Conservation (phyloP, 768 basidiomycete genomes). For the Dioszegia crocea region DNA sequence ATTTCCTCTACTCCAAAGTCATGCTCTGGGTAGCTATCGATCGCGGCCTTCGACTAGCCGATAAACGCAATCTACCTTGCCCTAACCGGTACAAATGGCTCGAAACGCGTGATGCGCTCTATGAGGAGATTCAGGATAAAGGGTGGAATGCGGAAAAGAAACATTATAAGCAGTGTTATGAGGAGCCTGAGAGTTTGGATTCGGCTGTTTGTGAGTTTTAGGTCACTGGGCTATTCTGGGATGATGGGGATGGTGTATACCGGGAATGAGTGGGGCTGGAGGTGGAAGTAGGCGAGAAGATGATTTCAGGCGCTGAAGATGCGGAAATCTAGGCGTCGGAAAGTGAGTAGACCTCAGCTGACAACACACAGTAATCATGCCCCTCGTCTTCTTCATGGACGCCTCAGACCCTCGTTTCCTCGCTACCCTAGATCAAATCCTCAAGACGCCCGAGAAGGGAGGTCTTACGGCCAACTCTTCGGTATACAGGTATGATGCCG, state of each 20-base stretch:
- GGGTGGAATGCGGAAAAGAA: constrained; percentile 66
- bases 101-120: constrained; percentile 70
- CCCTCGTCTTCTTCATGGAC: constrained; percentile 43
- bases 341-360: too few relatives aligned
- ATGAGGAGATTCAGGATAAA: constrained; percentile 87
- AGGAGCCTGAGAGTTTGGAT: constrained; percentile 69
- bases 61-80: constrained; percentile 83
- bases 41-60: constrained; percentile 86
- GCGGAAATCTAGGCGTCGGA: too few relatives aligned
- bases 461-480: constrained; percentile 78
- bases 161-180: constrained; percentile 84
- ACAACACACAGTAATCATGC: constrained; percentile 52
- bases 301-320: too few relatives aligned
- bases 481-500: constrained; percentile 78
- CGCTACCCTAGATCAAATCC: constrained; percentile 72
- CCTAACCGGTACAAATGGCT: constrained; percentile 61
- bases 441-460: constrained; percentile 82
- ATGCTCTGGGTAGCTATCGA: constrained; percentile 98
- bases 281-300: too few relatives aligned
- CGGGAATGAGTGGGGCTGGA: too few relatives aligned
- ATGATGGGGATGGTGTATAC: too few relatives aligned
- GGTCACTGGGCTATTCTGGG: too few relatives aligned
- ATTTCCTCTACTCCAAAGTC: constrained; percentile 91
- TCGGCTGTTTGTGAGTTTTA: constrained; percentile 64
- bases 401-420: constrained; percentile 76